Evolutionary conservation across 2,329 filamentous ascomycete species (phyloP).

Genomic region (Calonectria montana): DNA sequence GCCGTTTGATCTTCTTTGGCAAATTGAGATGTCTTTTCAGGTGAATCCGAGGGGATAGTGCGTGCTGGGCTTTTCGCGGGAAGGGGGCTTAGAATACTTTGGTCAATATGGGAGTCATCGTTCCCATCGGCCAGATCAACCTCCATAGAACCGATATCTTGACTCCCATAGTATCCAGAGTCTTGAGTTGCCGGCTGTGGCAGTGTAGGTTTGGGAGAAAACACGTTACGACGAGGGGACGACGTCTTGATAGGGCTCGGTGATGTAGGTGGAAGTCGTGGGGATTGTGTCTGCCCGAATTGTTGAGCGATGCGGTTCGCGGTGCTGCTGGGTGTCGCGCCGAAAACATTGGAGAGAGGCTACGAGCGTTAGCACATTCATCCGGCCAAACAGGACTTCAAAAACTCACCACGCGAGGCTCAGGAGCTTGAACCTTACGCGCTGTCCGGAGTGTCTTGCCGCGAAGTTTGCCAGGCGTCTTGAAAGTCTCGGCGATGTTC

Average conservation of each 20-base stretch:
- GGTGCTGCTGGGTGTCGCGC: slow-evolving; percentile 64
- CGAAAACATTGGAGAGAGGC: slow-evolving; percentile 71
- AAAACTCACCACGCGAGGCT: slow-evolving; percentile 72
- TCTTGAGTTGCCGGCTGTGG: slow-evolving; percentile 56
- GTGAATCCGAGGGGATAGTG: slow-evolving; percentile 44
- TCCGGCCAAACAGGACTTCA: slow-evolving; percentile 1
- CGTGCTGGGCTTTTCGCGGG: slow-evolving; percentile 40
- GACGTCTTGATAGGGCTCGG: slow-evolving; percentile 49
- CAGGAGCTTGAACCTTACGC: slow-evolving; percentile 68
- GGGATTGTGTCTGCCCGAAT: slow-evolving; percentile 62
- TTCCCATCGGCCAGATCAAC: slow-evolving; percentile 37
- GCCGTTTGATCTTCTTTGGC: slow-evolving; percentile 58
- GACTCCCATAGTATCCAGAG: slow-evolving; percentile 80
- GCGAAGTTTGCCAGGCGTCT: slow-evolving; percentile 86
- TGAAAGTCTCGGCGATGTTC: slow-evolving; percentile 95
- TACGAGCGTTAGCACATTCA: slow-evolving; percentile 48
- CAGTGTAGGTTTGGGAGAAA: slow-evolving; percentile 44
- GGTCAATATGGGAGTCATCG: slow-evolving; percentile 32
- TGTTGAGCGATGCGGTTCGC: slow-evolving; percentile 65
- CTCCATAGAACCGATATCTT: slow-evolving; percentile 50
- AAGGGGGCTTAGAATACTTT: slow-evolving; percentile 27
- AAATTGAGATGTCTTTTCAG: slow-evolving; percentile 55
- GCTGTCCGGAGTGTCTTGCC: slow-evolving; percentile 82
- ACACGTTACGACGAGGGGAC: slow-evolving; percentile 47
- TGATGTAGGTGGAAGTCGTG: slow-evolving; percentile 63